phyloP scores from a whole-genome alignment of 345 rosid genomes.

The Zanthoxylum bungeanum region DNA sequence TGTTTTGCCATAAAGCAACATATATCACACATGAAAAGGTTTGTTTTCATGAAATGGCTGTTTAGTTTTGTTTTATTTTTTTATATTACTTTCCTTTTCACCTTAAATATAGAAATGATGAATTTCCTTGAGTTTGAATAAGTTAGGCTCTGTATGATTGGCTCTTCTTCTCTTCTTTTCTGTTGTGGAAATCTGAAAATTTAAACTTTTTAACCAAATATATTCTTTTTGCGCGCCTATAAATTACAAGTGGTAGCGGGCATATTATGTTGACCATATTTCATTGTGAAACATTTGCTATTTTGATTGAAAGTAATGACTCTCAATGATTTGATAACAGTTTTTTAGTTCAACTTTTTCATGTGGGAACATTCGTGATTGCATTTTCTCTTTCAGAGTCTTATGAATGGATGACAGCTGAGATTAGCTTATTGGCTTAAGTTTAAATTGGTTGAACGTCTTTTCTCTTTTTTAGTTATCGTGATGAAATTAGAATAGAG shows the following conservation, averaged over 20 bases:
- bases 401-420: neutral
- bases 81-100: neutral
- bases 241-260: too few relatives aligned
- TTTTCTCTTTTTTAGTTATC: neutral
- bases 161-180: neutral
- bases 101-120: neutral
- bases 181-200: neutral
- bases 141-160: neutral
- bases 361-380: neutral
- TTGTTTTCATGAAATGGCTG: neutral
- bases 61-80: too few relatives aligned
- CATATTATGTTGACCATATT: too few relatives aligned
- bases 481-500: neutral
- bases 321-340: neutral
- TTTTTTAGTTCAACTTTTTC: neutral
- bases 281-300: neutral
- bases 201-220: neutral
- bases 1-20: constrained; percentile 48
- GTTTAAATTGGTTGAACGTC: neutral
- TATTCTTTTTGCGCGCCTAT: too few relatives aligned
- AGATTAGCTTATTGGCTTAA: neutral
- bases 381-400: neutral
- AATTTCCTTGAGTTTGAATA: neutral
- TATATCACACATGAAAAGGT: constrained; percentile 10
- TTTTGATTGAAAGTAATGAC: neutral